Percentiles rank a stretch among this genome's conserved stretches.
Evolutionary conservation across 176 grass and related monocot genomes (phyloP).

Genomic region (Urochloa ruziziensis): DNA sequence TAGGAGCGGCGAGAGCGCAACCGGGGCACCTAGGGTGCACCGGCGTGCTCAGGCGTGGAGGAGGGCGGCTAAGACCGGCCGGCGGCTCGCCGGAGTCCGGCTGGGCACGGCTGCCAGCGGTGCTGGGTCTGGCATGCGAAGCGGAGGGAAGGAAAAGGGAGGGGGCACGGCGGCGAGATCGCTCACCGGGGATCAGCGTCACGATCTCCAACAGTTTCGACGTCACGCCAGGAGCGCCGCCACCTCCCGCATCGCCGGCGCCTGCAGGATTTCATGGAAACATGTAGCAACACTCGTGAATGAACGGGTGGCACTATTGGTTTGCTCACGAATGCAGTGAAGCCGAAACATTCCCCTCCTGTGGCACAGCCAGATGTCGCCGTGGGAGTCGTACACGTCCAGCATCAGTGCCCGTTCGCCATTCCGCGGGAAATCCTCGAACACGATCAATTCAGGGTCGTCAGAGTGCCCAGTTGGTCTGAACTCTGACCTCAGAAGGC

Average conservation of each 20-base stretch:
- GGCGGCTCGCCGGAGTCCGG: too few relatives aligned
- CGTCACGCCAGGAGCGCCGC: slow-evolving; percentile 41
- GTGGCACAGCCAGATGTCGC: slow-evolving; percentile 46
- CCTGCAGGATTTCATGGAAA: background rate
- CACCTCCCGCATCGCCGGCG: slow-evolving; percentile 43
- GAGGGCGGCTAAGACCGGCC: too few relatives aligned
- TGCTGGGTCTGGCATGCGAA: too few relatives aligned
- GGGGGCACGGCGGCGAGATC: too few relatives aligned
- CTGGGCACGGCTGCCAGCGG: too few relatives aligned
- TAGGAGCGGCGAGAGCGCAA: too few relatives aligned
- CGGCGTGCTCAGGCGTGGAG: too few relatives aligned
- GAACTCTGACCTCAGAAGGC: too few relatives aligned
- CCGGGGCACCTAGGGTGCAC: too few relatives aligned
- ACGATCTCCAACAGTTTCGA: slow-evolving; percentile 44
- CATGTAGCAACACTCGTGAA: too few relatives aligned
- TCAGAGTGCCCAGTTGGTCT: background rate
- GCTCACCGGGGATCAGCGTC: slow-evolving; percentile 54
- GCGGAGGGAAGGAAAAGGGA: too few relatives aligned
- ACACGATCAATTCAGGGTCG: background rate
- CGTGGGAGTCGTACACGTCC: slow-evolving; percentile 40
- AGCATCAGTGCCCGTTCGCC: slow-evolving; percentile 43
- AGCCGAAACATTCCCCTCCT: slow-evolving; percentile 31
- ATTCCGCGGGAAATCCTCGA: background rate
- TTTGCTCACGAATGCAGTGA: slow-evolving; percentile 37
- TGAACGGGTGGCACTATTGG: too few relatives aligned